Evolutionary conservation across 352 stramenopile species (phyloP), one percentile per base, ranked within the genome.

Genomic region (Globisporangium middletonii): DNA sequence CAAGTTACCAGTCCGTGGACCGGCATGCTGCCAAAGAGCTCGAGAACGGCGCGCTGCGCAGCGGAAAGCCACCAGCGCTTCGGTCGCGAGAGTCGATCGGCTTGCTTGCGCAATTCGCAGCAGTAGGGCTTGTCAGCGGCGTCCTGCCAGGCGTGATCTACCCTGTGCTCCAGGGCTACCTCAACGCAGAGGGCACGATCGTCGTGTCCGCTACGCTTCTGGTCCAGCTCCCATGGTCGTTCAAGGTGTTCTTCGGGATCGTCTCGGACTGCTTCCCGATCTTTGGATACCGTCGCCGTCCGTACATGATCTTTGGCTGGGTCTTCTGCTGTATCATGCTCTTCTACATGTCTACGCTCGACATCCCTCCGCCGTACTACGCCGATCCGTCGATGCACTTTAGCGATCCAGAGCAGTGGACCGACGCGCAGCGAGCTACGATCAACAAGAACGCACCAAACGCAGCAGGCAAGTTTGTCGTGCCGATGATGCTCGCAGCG

Each of bases 401-500:
- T 9, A 38, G 33, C 33, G 33, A 38, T 2, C 47, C 67, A 4
- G 59, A 55, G 0, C 59, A 77, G 33, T 38, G 33, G 33, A 38
- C 33, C 33, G 33, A 38, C 33, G 33, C 33, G 33, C 33, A 11
- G 35, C 57, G 45, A n/a, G 58, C 67, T 12, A 80, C 50, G 33
- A 75, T 86, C 57, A 86, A 88, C 59, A 12, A 46, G 0, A 35
- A 60, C 6, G 71, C 75, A 5, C 63, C 73, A 16, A 59, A 78
- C 49, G 61, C 66, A 1, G 78, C 72, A 4, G 67, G 63, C 30
- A 70, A 67, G 33, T 87, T 85, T 44, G 70, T 91, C 26, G 67
- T 89, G 46, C 73, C 70, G 16, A 88, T 89, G 78, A 88, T 87
- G 79, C 62, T 89, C 28, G 71, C 76, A 16, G 62, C 77, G 0